phyloP scores from a whole-genome alignment of 371 early-diverging fungal genomes.

The Mortierella polycephala region DNA sequence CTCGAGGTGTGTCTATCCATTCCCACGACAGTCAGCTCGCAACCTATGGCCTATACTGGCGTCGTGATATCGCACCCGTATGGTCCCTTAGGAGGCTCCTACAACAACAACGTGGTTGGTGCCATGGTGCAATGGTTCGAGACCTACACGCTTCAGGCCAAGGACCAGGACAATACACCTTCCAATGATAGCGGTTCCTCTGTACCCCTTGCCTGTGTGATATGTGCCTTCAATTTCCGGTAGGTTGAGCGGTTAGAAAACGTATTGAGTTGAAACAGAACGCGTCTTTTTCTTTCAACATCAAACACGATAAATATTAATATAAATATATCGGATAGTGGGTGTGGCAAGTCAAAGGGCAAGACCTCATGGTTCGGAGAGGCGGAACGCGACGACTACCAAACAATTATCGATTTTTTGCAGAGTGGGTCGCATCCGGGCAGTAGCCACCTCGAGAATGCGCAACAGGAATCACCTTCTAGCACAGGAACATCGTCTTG shows the following conservation, averaged over 20 bases:
- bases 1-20: conserved; percentile 50
- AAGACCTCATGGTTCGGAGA: conserved; percentile 69
- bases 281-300: background rate
- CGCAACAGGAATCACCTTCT: conserved; percentile 2
- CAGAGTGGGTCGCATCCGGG: conserved; percentile 31
- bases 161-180: conserved; percentile 5
- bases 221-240: conserved; percentile 64
- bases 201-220: conserved; percentile 35
- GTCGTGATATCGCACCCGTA: conserved; percentile 53
- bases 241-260: conserved; percentile 12
- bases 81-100: conserved; percentile 49
- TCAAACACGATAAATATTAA: background rate
- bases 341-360: conserved; percentile 64
- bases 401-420: conserved; percentile 58
- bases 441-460: conserved; percentile 6
- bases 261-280: background rate
- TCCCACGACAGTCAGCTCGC: conserved; percentile 26
- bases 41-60: conserved; percentile 32
- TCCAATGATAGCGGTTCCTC: conserved; percentile 11
- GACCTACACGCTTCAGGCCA: conserved; percentile 30
- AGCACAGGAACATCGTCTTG: conserved; percentile 6
- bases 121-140: conserved; percentile 52
- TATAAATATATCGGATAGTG: conserved; percentile 36
- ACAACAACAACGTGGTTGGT: conserved; percentile 53
- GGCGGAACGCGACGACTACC: conserved; percentile 66